A percentile compares a stretch with the other conserved stretches of the same genome.
phyloP scores from a whole-genome alignment of 1,139 yeast species.

The Taphrina pruni region DNA sequence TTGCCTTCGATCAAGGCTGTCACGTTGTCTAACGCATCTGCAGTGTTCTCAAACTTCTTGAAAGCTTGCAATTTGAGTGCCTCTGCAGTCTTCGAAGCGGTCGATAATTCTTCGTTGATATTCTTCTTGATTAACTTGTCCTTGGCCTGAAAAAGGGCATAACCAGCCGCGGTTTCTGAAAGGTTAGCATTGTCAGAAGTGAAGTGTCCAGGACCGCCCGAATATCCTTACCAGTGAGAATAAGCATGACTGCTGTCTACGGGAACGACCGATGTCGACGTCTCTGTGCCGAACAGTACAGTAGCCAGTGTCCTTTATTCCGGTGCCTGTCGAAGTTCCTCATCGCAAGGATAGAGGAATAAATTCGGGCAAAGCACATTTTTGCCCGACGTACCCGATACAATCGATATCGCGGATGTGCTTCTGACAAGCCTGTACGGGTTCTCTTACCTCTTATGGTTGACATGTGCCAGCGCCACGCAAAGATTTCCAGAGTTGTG shows the following conservation, averaged over 20 bases:
- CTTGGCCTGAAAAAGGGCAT: slow-evolving; percentile 44
- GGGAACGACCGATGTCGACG: background rate
- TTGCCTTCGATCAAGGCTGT: slow-evolving; percentile 90
- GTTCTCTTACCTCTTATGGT: background rate
- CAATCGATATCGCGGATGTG: background rate
- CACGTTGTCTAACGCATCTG: slow-evolving; percentile 95
- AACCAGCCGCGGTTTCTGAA: slow-evolving; percentile 43
- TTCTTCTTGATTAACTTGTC: slow-evolving; percentile 44
- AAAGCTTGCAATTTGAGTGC: slow-evolving; percentile 92
- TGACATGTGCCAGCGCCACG: slow-evolving; percentile 12
- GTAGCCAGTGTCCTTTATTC: background rate
- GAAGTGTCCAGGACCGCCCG: too few species aligned
- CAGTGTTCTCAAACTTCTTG: slow-evolving; percentile 92
- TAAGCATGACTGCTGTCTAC: slow-evolving; percentile 22
- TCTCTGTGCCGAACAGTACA: background rate
- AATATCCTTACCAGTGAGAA: slow-evolving; percentile 33
- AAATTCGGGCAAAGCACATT: slow-evolving; percentile 9
- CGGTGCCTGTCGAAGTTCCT: slow-evolving; percentile 6
- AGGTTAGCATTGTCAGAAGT: background rate
- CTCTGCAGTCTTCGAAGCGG: slow-evolving; percentile 42
- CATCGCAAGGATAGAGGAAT: background rate
- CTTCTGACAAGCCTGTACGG: background rate
- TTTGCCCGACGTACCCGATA: background rate
- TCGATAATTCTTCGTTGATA: slow-evolving; percentile 40
- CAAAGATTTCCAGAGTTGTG: slow-evolving; percentile 2